phyloP scores from a whole-genome alignment of 2,329 filamentous ascomycete genomes.

The Penicillium hordei region DNA sequence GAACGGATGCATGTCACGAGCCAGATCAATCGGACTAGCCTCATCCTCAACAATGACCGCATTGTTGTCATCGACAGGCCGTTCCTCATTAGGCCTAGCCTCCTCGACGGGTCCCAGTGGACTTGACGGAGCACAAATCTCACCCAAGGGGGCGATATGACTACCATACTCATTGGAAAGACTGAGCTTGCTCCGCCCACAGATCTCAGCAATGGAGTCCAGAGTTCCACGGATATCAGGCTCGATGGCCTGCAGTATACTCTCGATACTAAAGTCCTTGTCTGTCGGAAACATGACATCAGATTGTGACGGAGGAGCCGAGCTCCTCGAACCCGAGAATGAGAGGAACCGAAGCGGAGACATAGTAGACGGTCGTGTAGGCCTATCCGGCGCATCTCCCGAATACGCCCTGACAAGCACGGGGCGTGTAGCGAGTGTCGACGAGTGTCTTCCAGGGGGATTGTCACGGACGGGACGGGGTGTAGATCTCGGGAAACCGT shows the following conservation, averaged over 20 bases:
- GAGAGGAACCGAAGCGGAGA: conserved; percentile 34
- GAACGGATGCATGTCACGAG: conserved; percentile 36
- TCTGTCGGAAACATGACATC: conserved; percentile 46
- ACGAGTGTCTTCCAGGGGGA: conserved; percentile 25
- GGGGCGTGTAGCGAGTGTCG: conserved; percentile 41
- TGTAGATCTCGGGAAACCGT: conserved; percentile 27
- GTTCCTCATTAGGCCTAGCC: conserved; percentile 40
- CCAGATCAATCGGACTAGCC: conserved; percentile 35
- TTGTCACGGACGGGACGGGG: conserved; percentile 28
- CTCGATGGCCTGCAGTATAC: conserved; percentile 57
- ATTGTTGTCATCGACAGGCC: conserved; percentile 34
- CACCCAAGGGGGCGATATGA: conserved; percentile 61
- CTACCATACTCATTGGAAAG: conserved; percentile 63
- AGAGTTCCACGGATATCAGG: conserved; percentile 59
- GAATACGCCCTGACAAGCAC: conserved; percentile 48
- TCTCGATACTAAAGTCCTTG: conserved; percentile 57
- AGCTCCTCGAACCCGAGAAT: conserved; percentile 25
- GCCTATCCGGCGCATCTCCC: conserved; percentile 34
- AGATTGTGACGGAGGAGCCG: conserved; percentile 15
- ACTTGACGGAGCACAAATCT: conserved; percentile 48
- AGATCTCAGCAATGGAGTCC: conserved; percentile 63
- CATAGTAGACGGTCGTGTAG: conserved; percentile 31
- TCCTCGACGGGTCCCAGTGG: conserved; percentile 47
- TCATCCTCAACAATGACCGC: conserved; percentile 42
- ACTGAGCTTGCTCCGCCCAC: conserved; percentile 60